Conservation (phyloP, 441 rosid species). For the Arabidopsis lyrata region DNA sequence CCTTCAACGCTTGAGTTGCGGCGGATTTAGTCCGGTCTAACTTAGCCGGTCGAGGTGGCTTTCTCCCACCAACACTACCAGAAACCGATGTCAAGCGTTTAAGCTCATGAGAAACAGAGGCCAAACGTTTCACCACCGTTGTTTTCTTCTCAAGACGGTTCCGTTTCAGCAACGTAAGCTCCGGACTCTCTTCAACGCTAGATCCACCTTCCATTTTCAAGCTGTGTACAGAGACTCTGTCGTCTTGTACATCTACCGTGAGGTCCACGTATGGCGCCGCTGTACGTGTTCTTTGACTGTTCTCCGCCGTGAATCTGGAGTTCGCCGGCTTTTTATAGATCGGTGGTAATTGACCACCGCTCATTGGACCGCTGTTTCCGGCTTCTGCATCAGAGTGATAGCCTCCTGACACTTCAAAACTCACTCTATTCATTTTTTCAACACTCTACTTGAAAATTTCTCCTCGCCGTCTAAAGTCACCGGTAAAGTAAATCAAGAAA, state of each 20-base stretch:
- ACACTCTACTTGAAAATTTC: not conserved
- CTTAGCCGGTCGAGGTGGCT: constrained; percentile 45
- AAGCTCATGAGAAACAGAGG: constrained; percentile 57
- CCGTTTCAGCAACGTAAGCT: constrained; percentile 47
- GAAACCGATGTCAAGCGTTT: constrained; percentile 56
- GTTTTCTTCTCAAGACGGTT: constrained; percentile 56
- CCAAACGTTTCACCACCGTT: constrained; percentile 44
- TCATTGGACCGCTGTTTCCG: constrained; percentile 38
- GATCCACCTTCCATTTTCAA: constrained; percentile 43
- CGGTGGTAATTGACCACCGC: constrained; percentile 55
- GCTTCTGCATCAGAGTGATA: constrained; percentile 49
- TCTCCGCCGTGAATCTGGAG: constrained; percentile 30
- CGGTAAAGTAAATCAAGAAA: constrained; percentile 1
- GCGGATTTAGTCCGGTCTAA: constrained; percentile 64
- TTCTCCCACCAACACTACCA: constrained; percentile 34
- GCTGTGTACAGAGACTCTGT: constrained; percentile 52
- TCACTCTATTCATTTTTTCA: constrained; percentile 47
- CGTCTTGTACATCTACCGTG: constrained; percentile 53
- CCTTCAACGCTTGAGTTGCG: constrained; percentile 54
- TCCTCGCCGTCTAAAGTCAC: not conserved
- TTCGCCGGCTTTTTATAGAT: constrained; percentile 46
- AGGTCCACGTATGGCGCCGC: constrained; percentile 52
- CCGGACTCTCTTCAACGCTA: constrained; percentile 48
- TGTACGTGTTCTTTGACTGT: constrained; percentile 39
- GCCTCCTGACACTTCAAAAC: constrained; percentile 48